Percentiles rank a stretch among this genome's conserved stretches.
phyloP scores from a whole-genome alignment of 208 protist genomes.

The Tetramitus jugosus region DNA sequence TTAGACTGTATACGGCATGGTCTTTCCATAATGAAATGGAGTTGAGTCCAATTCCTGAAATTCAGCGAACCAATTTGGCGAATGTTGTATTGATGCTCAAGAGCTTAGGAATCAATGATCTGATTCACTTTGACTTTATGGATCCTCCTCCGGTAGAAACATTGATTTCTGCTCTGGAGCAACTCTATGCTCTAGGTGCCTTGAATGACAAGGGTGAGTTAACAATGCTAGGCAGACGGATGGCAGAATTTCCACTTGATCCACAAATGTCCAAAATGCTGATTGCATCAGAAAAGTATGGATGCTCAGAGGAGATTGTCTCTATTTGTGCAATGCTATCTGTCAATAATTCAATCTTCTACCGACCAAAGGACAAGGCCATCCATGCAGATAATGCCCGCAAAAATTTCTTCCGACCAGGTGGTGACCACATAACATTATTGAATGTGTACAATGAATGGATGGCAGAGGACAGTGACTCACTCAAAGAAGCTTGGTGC shows the following conservation, averaged over 20 bases:
- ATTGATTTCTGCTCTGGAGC: slow-evolving; percentile 85
- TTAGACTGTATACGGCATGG: slow-evolving; percentile 89
- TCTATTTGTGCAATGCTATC: slow-evolving; percentile 76
- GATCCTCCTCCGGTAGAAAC: slow-evolving; percentile 92
- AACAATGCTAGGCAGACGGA: slow-evolving; percentile 86
- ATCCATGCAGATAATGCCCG: slow-evolving; percentile 65
- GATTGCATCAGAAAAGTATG: slow-evolving; percentile 53
- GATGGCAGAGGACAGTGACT: slow-evolving; percentile 6
- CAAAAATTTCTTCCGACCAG: slow-evolving; percentile 47
- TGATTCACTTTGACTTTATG: slow-evolving; percentile 97
- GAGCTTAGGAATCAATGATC: slow-evolving; percentile 86
- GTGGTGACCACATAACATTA: slow-evolving; percentile 79
- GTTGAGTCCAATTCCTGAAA: slow-evolving; percentile 92
- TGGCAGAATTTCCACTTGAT: slow-evolving; percentile 97
- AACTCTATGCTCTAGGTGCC: slow-evolving; percentile 96
- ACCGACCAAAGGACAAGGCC: slow-evolving; percentile 77
- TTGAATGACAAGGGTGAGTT: slow-evolving; percentile 93
- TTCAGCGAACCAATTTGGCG: slow-evolving; percentile 92
- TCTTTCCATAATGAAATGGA: slow-evolving; percentile 83
- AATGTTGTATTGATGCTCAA: slow-evolving; percentile 92
- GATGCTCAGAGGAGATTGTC: slow-evolving; percentile 69
- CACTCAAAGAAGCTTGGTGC: slow-evolving; percentile 65
- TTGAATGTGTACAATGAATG: slow-evolving; percentile 80
- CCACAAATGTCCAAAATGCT: slow-evolving; percentile 90
- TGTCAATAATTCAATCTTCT: slow-evolving; percentile 87